phyloP scores from a whole-genome alignment of 2,329 filamentous ascomycete species.

The Venturia asperata region DNA sequence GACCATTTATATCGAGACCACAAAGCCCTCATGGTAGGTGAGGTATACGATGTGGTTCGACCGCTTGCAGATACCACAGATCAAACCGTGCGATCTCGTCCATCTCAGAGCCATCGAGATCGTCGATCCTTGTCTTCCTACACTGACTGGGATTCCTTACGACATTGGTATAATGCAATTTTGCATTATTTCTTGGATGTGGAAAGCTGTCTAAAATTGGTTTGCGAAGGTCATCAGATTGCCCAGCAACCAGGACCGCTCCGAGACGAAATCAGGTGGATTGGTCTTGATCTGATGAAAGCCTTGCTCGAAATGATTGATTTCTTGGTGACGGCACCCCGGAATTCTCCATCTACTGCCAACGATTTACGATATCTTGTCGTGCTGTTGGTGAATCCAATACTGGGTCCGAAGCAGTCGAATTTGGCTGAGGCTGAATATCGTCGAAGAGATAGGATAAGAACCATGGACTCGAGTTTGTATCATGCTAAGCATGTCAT shows the following conservation, averaged over 20 bases:
- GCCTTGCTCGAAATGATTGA: conserved; percentile 9
- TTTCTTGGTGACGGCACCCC: conserved; percentile 4
- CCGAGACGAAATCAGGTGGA: conserved; percentile 4
- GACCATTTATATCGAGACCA: conserved; percentile 9
- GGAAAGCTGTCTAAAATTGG: conserved; percentile 1
- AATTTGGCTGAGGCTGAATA: conserved; percentile 5
- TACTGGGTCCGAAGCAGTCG: background rate
- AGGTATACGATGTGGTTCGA: conserved; percentile 13
- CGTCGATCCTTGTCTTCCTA: conserved; percentile 7
- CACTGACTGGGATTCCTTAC: conserved; percentile 7
- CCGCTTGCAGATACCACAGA: background rate
- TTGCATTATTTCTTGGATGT: conserved; percentile 11
- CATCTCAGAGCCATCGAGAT: background rate
- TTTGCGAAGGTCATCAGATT: background rate
- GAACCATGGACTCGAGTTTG: background rate
- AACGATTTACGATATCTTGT: conserved; percentile 14
- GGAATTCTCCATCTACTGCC: background rate
- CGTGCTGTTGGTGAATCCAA: background rate
- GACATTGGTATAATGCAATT: conserved; percentile 13
- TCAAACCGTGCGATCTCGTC: background rate
- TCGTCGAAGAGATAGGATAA: conserved; percentile 3
- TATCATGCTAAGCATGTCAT: background rate
- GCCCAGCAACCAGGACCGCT: background rate
- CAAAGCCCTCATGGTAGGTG: conserved; percentile 14
- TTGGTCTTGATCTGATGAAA: conserved; percentile 11